Percentiles rank a stretch among this genome's conserved stretches.
Conservation (phyloP, 2,329 filamentous ascomycete genomes). For the Sclerotinia trifoliorum region DNA sequence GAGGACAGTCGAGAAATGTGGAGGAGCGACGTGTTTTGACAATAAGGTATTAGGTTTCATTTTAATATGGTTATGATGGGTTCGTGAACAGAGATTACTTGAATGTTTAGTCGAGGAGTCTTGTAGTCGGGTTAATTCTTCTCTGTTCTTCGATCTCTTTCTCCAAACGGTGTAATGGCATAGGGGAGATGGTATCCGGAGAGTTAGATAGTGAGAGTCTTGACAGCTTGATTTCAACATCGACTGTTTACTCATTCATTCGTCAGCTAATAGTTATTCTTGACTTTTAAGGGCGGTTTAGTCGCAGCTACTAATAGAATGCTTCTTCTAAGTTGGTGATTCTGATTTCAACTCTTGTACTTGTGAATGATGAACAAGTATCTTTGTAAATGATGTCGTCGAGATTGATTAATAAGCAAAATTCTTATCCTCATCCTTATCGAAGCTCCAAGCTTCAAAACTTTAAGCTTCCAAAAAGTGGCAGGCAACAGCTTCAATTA, state of each 20-base stretch:
- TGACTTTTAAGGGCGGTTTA: background rate
- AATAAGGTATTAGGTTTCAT: background rate
- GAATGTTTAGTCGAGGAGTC: background rate
- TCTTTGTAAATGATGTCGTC: background rate
- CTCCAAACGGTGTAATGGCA: background rate
- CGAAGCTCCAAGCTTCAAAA: conserved; percentile 3
- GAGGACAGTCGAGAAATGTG: background rate
- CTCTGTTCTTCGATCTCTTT: background rate
- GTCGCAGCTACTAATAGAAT: background rate
- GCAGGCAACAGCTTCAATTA: conserved; percentile 4
- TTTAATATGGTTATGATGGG: conserved; percentile 3
- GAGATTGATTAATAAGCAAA: background rate
- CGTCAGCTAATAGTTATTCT: background rate
- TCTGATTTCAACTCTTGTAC: no score
- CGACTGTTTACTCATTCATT: conserved; percentile 4
- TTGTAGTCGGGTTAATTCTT: background rate
- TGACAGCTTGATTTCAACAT: background rate
- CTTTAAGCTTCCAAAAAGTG: background rate
- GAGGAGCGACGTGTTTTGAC: background rate
- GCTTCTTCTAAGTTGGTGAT: background rate
- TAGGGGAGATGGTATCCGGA: background rate
- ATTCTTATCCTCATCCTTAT: background rate
- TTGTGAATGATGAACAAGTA: background rate
- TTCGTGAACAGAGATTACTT: background rate
- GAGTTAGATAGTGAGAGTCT: background rate